Base-by-base conservation (phyloP, 176 grass and related monocot genomes). In the Oryza meyeriana region DNA sequence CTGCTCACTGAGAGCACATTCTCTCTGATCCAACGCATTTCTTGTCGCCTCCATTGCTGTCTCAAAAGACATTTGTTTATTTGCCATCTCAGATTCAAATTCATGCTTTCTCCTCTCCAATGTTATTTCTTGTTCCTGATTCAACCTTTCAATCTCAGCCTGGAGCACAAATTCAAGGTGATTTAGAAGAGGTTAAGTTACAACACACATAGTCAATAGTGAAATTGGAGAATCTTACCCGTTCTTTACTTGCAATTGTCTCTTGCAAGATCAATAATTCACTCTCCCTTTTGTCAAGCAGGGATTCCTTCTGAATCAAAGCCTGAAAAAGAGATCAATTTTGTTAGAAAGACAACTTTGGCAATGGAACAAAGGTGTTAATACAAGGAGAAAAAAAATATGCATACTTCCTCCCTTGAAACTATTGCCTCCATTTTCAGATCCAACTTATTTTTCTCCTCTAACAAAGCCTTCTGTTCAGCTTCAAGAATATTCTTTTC, bases 261-360 rank as follows among this genome's bases (percentile, higher is more conserved):
- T 95, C 91, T 87, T 92, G 93, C 47, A 99, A 90, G 85, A 95
- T 77, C 55, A 95, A 86, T 33, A 99, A 57, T 55, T 95, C 93
- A 38, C 83, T 69, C 77, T 99, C 96, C 61, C 74, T 87, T 79
- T 86, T 99, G 41, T 95, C 91, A 79, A 99, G 89, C 67, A 86
- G 12, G 2, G 90, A 67, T 87, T 99, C 93, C 69, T 84, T 89
- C 85, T 87, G 63, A 82, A 94, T 67, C 57, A 94, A 72, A 79
- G 68, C 80, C 96, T 99, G 85, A 12, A 80, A 86, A 8, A 69
- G 66, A 82, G 55, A 75, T 50, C 3, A 85, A 42, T 58, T 70
- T 78, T 38, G 38, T 85, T 42, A 67, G 6, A 79, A 18, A n/a
- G 36, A 77, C 26, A 74, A 69, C 64, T 64, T 42, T n/a, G 7